These are phyloP conservation scores for Colletotrichum spaethianum DNA, from an alignment of 2,329 filamentous ascomycete genomes.

Conservation along the genomic window DNA sequence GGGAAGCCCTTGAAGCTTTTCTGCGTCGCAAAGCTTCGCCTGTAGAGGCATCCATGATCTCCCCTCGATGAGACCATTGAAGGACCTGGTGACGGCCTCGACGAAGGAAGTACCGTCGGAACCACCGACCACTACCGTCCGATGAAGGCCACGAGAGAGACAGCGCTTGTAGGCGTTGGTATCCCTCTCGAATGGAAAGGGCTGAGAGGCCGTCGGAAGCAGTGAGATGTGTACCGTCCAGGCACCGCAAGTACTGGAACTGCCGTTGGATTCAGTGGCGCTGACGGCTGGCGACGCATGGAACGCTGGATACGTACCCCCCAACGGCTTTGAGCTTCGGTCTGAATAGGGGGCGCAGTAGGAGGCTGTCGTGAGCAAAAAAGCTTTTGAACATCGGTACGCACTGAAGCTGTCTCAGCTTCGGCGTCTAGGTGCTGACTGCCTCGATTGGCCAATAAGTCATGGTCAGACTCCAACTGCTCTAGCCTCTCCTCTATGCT, in stretches of 20 bases:
- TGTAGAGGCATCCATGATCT: slow-evolving; percentile 72
- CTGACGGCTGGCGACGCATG: slow-evolving; percentile 14
- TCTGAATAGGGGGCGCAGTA: not conserved
- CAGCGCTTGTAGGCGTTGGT: slow-evolving; percentile 74
- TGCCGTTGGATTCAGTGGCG: not conserved
- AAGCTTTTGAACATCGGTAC: not conserved
- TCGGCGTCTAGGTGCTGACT: slow-evolving; percentile 26
- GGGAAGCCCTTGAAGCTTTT: slow-evolving; percentile 67
- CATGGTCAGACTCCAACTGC: slow-evolving; percentile 58
- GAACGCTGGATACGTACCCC: too few relatives aligned
- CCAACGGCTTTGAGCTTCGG: not conserved
- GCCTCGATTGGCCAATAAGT: slow-evolving; percentile 15
- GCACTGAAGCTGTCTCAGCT: not conserved
- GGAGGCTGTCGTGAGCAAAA: slow-evolving; percentile 9
- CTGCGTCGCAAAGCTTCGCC: slow-evolving; percentile 70
- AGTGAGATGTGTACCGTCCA: slow-evolving; percentile 75
- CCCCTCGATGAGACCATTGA: slow-evolving; percentile 63
- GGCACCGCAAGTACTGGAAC: slow-evolving; percentile 46
- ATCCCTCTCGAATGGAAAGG: slow-evolving; percentile 74
- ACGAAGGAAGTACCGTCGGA: slow-evolving; percentile 64
- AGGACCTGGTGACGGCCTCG: slow-evolving; percentile 63
- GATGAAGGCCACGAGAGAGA: slow-evolving; percentile 71
- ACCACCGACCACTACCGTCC: slow-evolving; percentile 68
- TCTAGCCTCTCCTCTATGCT: slow-evolving; percentile 70
- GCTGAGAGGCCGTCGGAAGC: slow-evolving; percentile 66